phyloP scores from a whole-genome alignment of 177 flowering plant genomes.

The Telopea speciosissima region DNA sequence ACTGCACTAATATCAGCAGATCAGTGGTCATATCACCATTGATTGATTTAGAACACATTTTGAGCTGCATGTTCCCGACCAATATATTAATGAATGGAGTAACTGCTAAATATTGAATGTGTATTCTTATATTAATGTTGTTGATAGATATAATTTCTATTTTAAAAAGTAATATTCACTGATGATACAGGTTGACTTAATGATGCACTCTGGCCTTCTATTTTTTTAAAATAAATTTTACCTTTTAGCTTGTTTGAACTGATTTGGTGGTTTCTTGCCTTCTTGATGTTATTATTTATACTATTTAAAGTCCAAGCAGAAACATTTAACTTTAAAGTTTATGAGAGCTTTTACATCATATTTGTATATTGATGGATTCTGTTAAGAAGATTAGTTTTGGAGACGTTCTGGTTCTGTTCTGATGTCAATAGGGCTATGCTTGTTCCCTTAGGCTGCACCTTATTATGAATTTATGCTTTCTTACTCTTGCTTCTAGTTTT shows the following conservation, averaged over 20 bases:
- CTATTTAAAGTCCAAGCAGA: background rate
- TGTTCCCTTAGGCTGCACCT: background rate
- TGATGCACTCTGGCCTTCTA: no score
- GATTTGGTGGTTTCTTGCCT: background rate
- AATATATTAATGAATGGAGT: no score
- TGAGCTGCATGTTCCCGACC: background rate
- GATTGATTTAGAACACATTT: background rate
- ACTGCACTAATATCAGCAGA: background rate
- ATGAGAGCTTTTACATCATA: background rate
- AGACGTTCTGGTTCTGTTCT: background rate
- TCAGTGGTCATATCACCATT: background rate
- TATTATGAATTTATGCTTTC: background rate
- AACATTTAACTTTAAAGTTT: no score
- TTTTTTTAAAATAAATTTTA: no score
- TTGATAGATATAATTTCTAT: no score
- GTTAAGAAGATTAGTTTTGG: background rate
- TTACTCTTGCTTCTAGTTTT: background rate
- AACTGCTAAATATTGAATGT: no score
- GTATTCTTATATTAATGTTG: background rate
- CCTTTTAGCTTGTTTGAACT: background rate
- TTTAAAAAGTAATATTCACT: no score
- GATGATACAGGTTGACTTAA: no score
- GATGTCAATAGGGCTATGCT: background rate
- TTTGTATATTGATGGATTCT: background rate
- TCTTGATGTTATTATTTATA: background rate